Evolutionary conservation across 2,329 filamentous ascomycete genomes (phyloP).

Genomic region (Simplicillium sp.): DNA sequence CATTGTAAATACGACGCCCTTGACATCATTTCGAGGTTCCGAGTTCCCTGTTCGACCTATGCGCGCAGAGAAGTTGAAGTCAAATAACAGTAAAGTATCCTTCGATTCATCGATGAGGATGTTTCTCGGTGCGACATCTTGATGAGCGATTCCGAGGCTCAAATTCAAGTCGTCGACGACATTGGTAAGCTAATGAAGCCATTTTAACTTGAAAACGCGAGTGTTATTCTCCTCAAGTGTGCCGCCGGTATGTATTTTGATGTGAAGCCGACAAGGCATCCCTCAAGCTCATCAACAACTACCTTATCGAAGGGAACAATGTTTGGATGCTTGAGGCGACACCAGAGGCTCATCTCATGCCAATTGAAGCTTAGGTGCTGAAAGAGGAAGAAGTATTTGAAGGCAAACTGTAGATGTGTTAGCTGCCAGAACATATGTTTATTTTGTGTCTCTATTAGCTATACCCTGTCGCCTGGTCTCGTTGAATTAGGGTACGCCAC

Average conservation of each 20-base stretch:
- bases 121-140: conserved; percentile 27
- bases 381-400: conserved; percentile 23
- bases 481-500: conserved; percentile 9
- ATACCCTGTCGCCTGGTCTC: conserved; percentile 7
- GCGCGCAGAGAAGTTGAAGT: conserved; percentile 21
- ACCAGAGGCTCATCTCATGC: conserved; percentile 24
- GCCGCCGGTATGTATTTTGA: conserved; percentile 21
- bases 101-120: conserved; percentile 22
- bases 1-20: conserved; percentile 21
- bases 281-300: conserved; percentile 21
- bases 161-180: conserved; percentile 28
- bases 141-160: conserved; percentile 23
- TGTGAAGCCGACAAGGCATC: conserved; percentile 25
- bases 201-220: conserved; percentile 23
- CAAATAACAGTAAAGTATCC: conserved; percentile 23
- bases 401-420: conserved; percentile 12
- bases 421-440: neutral
- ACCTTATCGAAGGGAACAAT: conserved; percentile 25
- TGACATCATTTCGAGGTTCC: conserved; percentile 18
- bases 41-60: conserved; percentile 9
- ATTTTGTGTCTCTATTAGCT: neutral
- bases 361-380: conserved; percentile 14
- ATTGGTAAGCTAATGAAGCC: conserved; percentile 22
- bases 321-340: conserved; percentile 24
- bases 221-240: conserved; percentile 18